These are phyloP conservation scores for Aspergillus indologenus DNA, from an alignment of 495 filamentous ascomycete genomes.

Conservation along the genomic window DNA sequence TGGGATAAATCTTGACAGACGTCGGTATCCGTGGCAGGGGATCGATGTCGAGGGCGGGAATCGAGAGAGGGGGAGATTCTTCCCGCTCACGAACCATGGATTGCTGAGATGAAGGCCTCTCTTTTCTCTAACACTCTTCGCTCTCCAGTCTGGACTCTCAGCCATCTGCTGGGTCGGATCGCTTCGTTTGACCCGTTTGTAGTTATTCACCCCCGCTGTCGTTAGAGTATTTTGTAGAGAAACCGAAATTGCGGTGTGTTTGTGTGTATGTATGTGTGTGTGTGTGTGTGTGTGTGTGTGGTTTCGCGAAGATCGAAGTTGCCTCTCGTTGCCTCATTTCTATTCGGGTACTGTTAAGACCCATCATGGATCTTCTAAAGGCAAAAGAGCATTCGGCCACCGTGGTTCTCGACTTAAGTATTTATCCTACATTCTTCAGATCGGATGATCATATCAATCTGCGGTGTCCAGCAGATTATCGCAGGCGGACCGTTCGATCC, in stretches of 20 bases:
- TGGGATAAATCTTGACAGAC: background rate
- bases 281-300: too few species aligned
- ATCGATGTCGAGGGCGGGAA: background rate
- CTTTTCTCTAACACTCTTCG: background rate
- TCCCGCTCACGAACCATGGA: constrained; percentile 8
- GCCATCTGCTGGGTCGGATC: constrained; percentile 2
- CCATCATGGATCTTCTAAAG: background rate
- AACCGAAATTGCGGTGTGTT: background rate
- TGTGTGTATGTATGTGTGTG: too few species aligned
- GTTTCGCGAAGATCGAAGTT: background rate
- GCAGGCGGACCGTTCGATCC: constrained; percentile 1
- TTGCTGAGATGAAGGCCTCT: background rate
- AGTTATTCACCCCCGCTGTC: background rate
- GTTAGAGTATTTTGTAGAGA: background rate
- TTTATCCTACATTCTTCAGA: background rate
- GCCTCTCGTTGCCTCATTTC: constrained; percentile 3
- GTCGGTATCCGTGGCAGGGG: background rate
- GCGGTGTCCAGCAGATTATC: background rate
- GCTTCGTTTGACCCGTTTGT: background rate
- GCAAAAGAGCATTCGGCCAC: background rate
- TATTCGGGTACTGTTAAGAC: background rate
- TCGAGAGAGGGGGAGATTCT: background rate
- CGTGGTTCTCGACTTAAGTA: background rate
- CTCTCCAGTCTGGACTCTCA: background rate
- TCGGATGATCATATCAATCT: background rate